Conservation (phyloP, 768 basidiomycete species). For the Leccinum ochraceum region DNA sequence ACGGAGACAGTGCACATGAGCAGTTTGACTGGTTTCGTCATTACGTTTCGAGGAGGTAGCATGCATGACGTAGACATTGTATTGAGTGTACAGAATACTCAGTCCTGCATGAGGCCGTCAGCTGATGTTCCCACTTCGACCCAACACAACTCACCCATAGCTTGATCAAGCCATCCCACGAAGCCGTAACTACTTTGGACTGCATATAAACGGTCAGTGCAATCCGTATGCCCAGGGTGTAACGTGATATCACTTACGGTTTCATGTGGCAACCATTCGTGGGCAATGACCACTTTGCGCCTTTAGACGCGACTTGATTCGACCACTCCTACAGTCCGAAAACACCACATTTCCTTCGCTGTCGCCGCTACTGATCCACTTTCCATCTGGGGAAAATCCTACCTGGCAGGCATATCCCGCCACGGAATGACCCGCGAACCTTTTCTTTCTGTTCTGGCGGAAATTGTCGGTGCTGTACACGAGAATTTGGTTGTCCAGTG, state of each 20-base stretch:
- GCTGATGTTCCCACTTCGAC: background rate
- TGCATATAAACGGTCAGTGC: constrained; percentile 36
- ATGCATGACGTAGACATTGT: constrained; percentile 6
- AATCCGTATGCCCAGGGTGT: background rate
- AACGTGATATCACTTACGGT: constrained; percentile 57
- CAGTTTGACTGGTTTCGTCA: background rate
- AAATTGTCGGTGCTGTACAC: constrained; percentile 98
- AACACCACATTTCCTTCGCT: constrained; percentile 94
- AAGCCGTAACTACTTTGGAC: constrained; percentile 97
- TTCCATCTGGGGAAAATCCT: constrained; percentile 97
- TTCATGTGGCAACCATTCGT: constrained; percentile 98
- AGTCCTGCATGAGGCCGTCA: constrained; percentile 31
- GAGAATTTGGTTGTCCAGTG: constrained; percentile 97
- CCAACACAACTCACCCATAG: constrained; percentile 74
- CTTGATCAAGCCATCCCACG: constrained; percentile 98
- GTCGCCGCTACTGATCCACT: constrained; percentile 97
- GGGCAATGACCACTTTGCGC: constrained; percentile 98
- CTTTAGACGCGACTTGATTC: constrained; percentile 86
- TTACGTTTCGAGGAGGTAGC: background rate
- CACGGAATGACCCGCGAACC: constrained; percentile 95
- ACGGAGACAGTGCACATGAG: background rate
- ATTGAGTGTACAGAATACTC: constrained; percentile 18
- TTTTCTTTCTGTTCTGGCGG: constrained; percentile 97
- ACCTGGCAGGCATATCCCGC: constrained; percentile 98
- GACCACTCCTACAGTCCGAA: constrained; percentile 99